Conservation (phyloP, 2,329 filamentous ascomycete genomes). For the Arthrinium phaeospermum region DNA sequence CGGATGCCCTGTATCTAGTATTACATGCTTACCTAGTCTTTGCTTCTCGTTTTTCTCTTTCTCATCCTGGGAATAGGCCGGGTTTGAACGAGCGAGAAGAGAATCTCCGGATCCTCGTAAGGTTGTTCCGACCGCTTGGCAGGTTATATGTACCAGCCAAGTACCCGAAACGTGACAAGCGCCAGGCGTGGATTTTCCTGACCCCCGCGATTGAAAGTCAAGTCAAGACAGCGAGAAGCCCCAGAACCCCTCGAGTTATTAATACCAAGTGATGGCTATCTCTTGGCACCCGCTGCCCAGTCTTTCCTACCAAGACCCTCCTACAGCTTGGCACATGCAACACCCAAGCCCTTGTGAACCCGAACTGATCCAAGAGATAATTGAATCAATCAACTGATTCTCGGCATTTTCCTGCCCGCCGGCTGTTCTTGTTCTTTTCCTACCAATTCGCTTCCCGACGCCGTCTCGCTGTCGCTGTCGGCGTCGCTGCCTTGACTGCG, state of each 20-base stretch:
- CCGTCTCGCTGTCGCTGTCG: slow-evolving; percentile 7
- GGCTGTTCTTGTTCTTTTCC: background rate
- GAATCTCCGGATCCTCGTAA: slow-evolving; percentile 7
- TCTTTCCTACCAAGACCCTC: slow-evolving; percentile 19
- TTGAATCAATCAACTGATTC: slow-evolving; percentile 18
- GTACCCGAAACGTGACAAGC: slow-evolving; percentile 15
- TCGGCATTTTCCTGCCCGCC: slow-evolving; percentile 12
- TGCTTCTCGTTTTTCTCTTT: background rate
- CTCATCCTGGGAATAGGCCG: background rate
- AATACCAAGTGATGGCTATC: slow-evolving; percentile 18
- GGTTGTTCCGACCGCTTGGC: slow-evolving; percentile 10
- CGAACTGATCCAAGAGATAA: slow-evolving; percentile 10
- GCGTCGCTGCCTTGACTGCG: slow-evolving; percentile 4
- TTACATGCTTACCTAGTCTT: too few relatives aligned
- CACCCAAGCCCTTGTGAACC: slow-evolving; percentile 20
- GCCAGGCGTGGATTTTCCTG: background rate
- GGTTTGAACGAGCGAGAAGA: background rate
- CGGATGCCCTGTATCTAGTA: background rate
- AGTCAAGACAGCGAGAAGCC: background rate
- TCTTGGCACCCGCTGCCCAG: slow-evolving; percentile 21
- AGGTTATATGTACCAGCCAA: slow-evolving; percentile 1
- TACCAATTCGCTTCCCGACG: background rate
- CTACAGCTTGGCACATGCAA: slow-evolving; percentile 19
- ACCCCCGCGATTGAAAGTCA: background rate
- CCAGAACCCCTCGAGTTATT: slow-evolving; percentile 18